Conservation (phyloP, 2,329 filamentous ascomycete species). For the Coniella lustricola region DNA sequence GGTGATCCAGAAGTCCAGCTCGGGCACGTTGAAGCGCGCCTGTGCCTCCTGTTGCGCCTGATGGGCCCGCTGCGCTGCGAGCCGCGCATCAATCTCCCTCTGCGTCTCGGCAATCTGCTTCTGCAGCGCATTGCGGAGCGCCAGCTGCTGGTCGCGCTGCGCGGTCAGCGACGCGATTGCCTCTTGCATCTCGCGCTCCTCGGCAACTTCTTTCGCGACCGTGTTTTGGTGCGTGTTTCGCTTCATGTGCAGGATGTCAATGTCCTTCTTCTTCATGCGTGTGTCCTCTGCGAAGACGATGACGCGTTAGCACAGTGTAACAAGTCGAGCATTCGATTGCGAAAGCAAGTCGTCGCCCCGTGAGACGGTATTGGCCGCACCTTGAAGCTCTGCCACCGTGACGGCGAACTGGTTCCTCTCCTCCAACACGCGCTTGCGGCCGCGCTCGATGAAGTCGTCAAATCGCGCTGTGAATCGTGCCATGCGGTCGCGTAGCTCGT, state of each 20-base stretch:
- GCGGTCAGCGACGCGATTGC: conserved; percentile 51
- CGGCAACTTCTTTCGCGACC: conserved; percentile 68
- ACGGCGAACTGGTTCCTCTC: conserved; percentile 92
- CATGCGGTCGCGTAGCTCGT: conserved; percentile 93
- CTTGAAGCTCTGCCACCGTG: conserved; percentile 82
- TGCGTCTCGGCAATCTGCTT: conserved; percentile 61
- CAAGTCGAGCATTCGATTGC: background rate
- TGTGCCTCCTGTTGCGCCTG: conserved; percentile 74
- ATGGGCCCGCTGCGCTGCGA: conserved; percentile 66
- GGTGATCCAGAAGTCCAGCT: conserved; percentile 92
- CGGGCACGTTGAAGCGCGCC: conserved; percentile 80
- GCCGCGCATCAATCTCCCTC: conserved; percentile 58
- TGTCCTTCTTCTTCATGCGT: conserved; percentile 79
- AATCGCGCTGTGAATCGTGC: conserved; percentile 83
- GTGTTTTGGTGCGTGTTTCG: conserved; percentile 64
- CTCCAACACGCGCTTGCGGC: conserved; percentile 80
- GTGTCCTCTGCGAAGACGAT: conserved; percentile 65
- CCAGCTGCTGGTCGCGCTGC: conserved; percentile 55
- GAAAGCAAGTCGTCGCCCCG: background rate
- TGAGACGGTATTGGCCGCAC: conserved; percentile 39
- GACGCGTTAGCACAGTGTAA: background rate
- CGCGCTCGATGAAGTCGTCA: conserved; percentile 88
- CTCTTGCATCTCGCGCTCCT: conserved; percentile 67
- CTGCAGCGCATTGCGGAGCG: conserved; percentile 49
- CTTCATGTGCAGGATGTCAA: conserved; percentile 73